Conservation (phyloP, 306 rosid genomes). For the Trichosanthes truncata region DNA sequence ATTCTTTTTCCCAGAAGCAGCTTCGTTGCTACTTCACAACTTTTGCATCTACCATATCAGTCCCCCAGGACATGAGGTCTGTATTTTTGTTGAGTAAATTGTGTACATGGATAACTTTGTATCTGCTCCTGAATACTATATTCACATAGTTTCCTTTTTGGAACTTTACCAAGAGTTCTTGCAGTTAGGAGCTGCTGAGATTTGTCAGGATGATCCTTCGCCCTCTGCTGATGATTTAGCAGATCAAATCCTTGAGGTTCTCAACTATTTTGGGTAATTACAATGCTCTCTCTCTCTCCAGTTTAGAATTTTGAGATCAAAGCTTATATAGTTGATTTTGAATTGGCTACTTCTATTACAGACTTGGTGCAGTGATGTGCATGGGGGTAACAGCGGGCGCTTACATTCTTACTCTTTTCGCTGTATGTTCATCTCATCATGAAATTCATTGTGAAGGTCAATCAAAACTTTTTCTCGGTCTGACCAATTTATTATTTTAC, state of each 20-base stretch:
- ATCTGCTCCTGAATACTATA: slow-evolving; percentile 26
- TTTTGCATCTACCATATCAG: slow-evolving; percentile 90
- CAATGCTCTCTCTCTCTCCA: not conserved
- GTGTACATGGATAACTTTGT: not conserved
- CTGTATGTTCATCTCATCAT: slow-evolving; percentile 42
- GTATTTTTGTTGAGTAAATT: slow-evolving; percentile 28
- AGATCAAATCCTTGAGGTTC: slow-evolving; percentile 79
- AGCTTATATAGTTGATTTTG: not conserved
- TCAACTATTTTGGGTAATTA: slow-evolving; percentile 67
- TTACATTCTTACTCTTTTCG: slow-evolving; percentile 68
- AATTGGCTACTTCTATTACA: slow-evolving; percentile 19
- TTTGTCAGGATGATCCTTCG: slow-evolving; percentile 48
- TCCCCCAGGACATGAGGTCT: slow-evolving; percentile 97
- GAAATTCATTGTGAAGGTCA: not conserved
- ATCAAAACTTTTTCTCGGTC: not conserved
- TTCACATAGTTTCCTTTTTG: slow-evolving; percentile 55
- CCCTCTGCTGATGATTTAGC: slow-evolving; percentile 84
- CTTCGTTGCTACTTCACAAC: slow-evolving; percentile 90
- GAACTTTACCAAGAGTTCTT: slow-evolving; percentile 69
- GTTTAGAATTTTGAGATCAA: slow-evolving; percentile 11
- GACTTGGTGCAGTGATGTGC: slow-evolving; percentile 96
- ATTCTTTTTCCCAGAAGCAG: slow-evolving; percentile 86
- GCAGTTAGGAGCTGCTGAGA: slow-evolving; percentile 90
- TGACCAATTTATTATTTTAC: slow-evolving; percentile 16
- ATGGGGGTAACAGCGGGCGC: slow-evolving; percentile 97